Conservation (phyloP, 2,329 filamentous ascomycete genomes). For the Pyricularia sp. region DNA sequence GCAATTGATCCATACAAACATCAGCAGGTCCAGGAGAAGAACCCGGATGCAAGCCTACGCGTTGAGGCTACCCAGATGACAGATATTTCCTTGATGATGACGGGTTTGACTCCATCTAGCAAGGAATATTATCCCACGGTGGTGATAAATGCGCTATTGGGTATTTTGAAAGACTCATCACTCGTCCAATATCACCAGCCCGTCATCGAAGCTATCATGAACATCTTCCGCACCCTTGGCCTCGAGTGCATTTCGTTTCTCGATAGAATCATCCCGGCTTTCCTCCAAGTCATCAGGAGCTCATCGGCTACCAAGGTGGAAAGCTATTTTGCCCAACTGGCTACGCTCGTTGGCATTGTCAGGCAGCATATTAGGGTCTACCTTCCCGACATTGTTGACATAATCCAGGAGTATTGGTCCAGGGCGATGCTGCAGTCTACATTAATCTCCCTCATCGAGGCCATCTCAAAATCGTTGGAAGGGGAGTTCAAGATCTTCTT, state of each 20-base stretch:
- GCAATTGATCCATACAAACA: constrained; percentile 95
- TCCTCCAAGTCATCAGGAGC: constrained; percentile 78
- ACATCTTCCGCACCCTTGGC: constrained; percentile 93
- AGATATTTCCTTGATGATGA: constrained; percentile 97
- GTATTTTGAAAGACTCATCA: constrained; percentile 85
- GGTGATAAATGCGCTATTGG: constrained; percentile 89
- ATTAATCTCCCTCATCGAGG: constrained; percentile 85
- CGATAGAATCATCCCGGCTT: constrained; percentile 87
- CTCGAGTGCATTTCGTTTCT: constrained; percentile 95
- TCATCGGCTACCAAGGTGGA: constrained; percentile 73
- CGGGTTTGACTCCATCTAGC: constrained; percentile 86
- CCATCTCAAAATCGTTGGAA: constrained; percentile 86
- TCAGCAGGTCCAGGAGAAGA: constrained; percentile 82
- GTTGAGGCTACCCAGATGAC: constrained; percentile 61
- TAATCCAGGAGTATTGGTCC: constrained; percentile 84
- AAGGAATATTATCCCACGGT: constrained; percentile 99
- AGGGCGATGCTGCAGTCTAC: constrained; percentile 78
- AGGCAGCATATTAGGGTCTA: constrained; percentile 93
- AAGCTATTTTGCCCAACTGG: constrained; percentile 95
- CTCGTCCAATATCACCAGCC: constrained; percentile 83
- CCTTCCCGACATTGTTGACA: constrained; percentile 74
- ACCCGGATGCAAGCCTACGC: constrained; percentile 67
- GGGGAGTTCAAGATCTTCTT: constrained; percentile 98
- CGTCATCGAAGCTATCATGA: constrained; percentile 97
- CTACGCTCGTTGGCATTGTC: constrained; percentile 87